Conservation (phyloP, 257 asterid genomes). For the Misopates orontium region DNA sequence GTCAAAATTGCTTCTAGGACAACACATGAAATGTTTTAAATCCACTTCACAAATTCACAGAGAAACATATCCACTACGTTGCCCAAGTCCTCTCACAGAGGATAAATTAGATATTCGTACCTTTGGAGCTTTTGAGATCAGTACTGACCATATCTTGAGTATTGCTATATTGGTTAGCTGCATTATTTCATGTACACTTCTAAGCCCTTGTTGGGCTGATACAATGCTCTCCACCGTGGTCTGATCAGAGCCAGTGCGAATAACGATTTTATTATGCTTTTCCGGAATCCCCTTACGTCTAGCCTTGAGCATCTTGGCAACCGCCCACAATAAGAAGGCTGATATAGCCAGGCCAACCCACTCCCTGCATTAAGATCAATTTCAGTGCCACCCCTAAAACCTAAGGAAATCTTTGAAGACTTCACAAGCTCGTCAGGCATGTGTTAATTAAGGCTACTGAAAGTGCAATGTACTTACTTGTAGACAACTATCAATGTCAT, state of each 20-base stretch:
- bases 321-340: conserved; percentile 46
- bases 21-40: not conserved
- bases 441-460: not conserved
- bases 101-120: conserved; percentile 31
- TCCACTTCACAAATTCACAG: no score
- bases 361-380: conserved; percentile 46
- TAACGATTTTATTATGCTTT: conserved; percentile 49
- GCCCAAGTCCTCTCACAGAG: not conserved
- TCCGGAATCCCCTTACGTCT: conserved; percentile 34
- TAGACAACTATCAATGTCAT: conserved; percentile 49
- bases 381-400: not conserved
- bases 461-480: conserved; percentile 45
- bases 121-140: conserved; percentile 73
- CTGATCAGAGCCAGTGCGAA: conserved; percentile 60
- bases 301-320: conserved; percentile 46
- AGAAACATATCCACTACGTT: no score
- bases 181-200: conserved; percentile 56
- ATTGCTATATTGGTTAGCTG: conserved; percentile 58
- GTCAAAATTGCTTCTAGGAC: not conserved
- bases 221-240: conserved; percentile 74
- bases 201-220: conserved; percentile 82
- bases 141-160: conserved; percentile 70
- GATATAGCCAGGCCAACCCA: conserved; percentile 74
- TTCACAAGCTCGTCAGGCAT: not conserved
- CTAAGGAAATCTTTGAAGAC: not conserved